Percentiles rank a stretch among this genome's conserved stretches.
Conservation (phyloP, 257 asterid genomes). For the Solanum clarkiae region DNA sequence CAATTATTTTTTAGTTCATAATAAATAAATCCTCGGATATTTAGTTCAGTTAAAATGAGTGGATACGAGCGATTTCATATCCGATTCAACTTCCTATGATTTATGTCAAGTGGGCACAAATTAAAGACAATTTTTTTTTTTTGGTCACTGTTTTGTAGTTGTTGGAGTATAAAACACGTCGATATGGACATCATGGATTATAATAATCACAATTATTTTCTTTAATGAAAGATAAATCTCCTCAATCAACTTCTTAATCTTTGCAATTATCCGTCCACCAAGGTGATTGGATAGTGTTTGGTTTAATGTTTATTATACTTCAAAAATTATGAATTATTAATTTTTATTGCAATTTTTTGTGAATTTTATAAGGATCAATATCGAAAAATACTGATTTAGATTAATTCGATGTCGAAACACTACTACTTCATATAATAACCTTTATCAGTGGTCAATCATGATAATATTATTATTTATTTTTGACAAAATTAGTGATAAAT, state of each 20-base stretch:
- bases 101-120: neutral
- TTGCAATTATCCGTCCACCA: neutral
- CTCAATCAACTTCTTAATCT: neutral
- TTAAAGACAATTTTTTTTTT: neutral
- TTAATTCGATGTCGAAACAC: too few species aligned
- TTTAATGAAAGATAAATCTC: neutral
- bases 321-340: too few species aligned
- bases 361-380: neutral
- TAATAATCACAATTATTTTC: neutral
- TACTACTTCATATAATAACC: too few species aligned
- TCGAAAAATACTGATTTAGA: too few species aligned
- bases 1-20: neutral
- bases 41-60: neutral
- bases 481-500: neutral
- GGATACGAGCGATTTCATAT: too few species aligned
- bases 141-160: neutral
- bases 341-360: too few species aligned
- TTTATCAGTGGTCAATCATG: too few species aligned
- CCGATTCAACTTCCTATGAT: neutral
- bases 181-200: neutral
- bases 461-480: too few species aligned
- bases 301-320: too few species aligned
- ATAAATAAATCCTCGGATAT: too few species aligned
- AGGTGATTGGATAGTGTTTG: too few species aligned
- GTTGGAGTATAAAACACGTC: neutral